A percentile compares a stretch with the other conserved stretches of the same genome.
These are phyloP conservation scores for Phytophthora pluvialis DNA, from an alignment of 352 stramenopile species.

Conservation along the genomic window DNA sequence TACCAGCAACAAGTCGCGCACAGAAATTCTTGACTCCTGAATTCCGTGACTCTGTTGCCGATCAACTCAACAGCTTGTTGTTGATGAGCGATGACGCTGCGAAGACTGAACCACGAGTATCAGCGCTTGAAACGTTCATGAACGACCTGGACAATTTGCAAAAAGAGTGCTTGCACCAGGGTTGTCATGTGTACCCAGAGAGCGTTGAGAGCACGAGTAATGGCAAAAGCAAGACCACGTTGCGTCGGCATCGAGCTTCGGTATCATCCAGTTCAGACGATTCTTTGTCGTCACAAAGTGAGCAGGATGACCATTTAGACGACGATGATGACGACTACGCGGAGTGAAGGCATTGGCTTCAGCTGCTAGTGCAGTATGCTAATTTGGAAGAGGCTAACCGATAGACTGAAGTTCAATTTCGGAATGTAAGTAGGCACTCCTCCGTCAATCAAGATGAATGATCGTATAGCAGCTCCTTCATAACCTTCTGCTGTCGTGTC, in stretches of 20 bases:
- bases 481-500: no score
- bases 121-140: constrained; percentile 52
- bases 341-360: constrained; percentile 23
- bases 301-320: constrained; percentile 37
- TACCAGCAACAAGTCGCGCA: constrained; percentile 35
- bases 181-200: constrained; percentile 50
- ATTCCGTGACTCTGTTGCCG: constrained; percentile 55
- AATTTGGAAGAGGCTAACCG: not conserved
- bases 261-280: constrained; percentile 46
- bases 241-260: constrained; percentile 19
- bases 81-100: constrained; percentile 16
- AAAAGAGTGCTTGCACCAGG: constrained; percentile 41
- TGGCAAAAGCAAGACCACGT: constrained; percentile 24
- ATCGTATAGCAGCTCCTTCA: no score
- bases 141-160: constrained; percentile 36
- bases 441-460: no score
- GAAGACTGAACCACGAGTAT: constrained; percentile 10
- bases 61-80: constrained; percentile 47
- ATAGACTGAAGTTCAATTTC: not conserved
- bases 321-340: constrained; percentile 43
- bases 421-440: not conserved
- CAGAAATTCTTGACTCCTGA: constrained; percentile 39
- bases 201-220: constrained; percentile 21
- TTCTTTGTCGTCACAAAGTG: constrained; percentile 45
- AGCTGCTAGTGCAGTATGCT: not conserved